phyloP scores from a whole-genome alignment of 2,329 filamentous ascomycete species.

The Arthrobotrys iridis region DNA sequence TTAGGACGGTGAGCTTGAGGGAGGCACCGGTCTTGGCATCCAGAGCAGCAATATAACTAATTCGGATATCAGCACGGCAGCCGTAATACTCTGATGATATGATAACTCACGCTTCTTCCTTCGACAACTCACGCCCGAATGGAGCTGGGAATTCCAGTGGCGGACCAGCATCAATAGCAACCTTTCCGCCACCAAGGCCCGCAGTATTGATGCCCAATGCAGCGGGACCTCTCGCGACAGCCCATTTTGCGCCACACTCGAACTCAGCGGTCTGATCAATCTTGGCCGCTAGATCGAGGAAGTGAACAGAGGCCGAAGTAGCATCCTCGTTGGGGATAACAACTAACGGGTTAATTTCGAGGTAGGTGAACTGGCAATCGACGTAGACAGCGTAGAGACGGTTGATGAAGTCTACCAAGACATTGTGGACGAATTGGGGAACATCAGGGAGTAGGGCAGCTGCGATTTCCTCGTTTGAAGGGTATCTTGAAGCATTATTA shows the following conservation, averaged over 20 bases:
- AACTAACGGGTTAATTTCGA: conserved; percentile 99
- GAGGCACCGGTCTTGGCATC: conserved; percentile 99
- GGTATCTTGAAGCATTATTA: conserved; percentile 68
- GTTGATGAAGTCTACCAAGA: conserved; percentile 98
- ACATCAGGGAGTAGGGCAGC: conserved; percentile 87
- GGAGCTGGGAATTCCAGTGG: conserved; percentile 99
- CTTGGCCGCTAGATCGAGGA: conserved; percentile 98
- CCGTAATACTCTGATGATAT: not conserved
- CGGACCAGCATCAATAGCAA: conserved; percentile 94
- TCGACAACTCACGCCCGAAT: conserved; percentile 97
- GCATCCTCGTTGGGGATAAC: conserved; percentile 93
- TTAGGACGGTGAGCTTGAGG: conserved; percentile 96
- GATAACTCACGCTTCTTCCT: conserved; percentile 80
- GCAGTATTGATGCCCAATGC: conserved; percentile 83
- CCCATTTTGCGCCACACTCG: conserved; percentile 99
- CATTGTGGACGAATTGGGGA: conserved; percentile 93
- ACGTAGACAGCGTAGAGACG: conserved; percentile 98
- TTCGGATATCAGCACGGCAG: not conserved
- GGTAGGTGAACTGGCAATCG: conserved; percentile 99
- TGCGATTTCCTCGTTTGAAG: conserved; percentile 94
- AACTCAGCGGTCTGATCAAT: conserved; percentile 99
- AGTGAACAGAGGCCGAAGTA: conserved; percentile 94
- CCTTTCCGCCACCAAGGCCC: conserved; percentile 74
- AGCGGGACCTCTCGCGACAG: conserved; percentile 87
- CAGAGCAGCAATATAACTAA: conserved; percentile 88